phyloP scores from a whole-genome alignment of 768 basidiomycete species.

The Rhodotorula diobovata region DNA sequence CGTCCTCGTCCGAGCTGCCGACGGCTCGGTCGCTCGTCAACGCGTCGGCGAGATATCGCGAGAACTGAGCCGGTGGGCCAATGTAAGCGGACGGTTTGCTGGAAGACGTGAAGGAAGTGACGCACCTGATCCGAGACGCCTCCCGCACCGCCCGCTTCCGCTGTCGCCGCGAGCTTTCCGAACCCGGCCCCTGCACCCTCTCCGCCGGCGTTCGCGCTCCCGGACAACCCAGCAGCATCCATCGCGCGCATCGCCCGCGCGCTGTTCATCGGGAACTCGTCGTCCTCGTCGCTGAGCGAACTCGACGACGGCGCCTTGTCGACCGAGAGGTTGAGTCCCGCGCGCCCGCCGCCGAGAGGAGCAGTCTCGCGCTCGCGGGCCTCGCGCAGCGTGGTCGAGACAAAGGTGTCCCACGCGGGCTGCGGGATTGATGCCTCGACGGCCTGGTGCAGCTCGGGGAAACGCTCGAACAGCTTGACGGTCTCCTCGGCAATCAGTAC shows the following conservation, averaged over 20 bases:
- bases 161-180: conserved; percentile 49
- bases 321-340: conserved; percentile 26
- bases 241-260: conserved; percentile 21
- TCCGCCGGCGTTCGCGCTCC: conserved; percentile 31
- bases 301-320: conserved; percentile 24
- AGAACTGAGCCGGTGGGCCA: conserved; percentile 56
- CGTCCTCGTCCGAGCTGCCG: conserved; percentile 42
- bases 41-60: conserved; percentile 70
- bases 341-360: conserved; percentile 63
- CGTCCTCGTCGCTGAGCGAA: conserved; percentile 40
- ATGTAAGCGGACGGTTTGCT: neutral
- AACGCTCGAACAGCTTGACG: conserved; percentile 78
- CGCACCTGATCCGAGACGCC: conserved; percentile 55
- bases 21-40: conserved; percentile 54
- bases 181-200: conserved; percentile 14
- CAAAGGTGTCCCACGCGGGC: conserved; percentile 82
- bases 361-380: conserved; percentile 75
- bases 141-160: conserved; percentile 52
- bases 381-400: conserved; percentile 75
- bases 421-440: conserved; percentile 64
- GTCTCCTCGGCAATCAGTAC: conserved; percentile 93
- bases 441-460: conserved; percentile 69
- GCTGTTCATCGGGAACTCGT: conserved; percentile 41
- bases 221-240: conserved; percentile 15
- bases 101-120: neutral